phyloP scores from a whole-genome alignment of 2,329 filamentous ascomycete genomes.

The Elsinoe necatrix region DNA sequence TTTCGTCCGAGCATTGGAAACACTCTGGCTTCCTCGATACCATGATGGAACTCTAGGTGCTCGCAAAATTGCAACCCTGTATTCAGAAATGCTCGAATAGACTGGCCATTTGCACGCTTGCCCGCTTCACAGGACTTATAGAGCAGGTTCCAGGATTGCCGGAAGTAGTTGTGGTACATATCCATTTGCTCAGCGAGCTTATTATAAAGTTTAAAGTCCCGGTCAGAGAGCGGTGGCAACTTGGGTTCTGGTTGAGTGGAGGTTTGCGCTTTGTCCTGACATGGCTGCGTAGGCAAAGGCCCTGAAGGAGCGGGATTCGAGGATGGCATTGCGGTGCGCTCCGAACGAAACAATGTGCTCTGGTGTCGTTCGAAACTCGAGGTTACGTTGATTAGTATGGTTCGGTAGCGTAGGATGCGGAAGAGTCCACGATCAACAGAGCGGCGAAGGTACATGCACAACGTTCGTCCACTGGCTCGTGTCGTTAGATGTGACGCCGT shows the following conservation, averaged over 20 bases:
- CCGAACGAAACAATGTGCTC: no score
- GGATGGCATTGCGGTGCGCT: neutral
- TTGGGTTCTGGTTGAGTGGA: neutral
- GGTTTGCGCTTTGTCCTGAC: neutral
- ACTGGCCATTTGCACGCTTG: slow-evolving; percentile 55
- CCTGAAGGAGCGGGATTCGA: neutral
- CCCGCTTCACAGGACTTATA: slow-evolving; percentile 54
- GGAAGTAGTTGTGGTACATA: slow-evolving; percentile 69
- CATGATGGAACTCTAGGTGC: slow-evolving; percentile 68
- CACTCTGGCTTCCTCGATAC: slow-evolving; percentile 71
- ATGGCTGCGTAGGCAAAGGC: neutral
- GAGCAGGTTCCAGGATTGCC: slow-evolving; percentile 61
- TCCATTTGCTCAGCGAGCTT: slow-evolving; percentile 68
- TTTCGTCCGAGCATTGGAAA: slow-evolving; percentile 68
- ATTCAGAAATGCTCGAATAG: slow-evolving; percentile 59
- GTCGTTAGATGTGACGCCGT: no score
- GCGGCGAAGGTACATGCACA: no score
- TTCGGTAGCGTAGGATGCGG: no score
- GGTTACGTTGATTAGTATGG: no score
- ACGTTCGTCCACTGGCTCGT: no score
- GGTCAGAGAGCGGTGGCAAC: slow-evolving; percentile 54
- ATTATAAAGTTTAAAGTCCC: slow-evolving; percentile 64
- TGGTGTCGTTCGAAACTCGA: no score
- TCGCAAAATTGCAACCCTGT: slow-evolving; percentile 61
- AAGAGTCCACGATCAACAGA: no score